Percentiles rank a stretch among this genome's conserved stretches.
phyloP scores from a whole-genome alignment of 1,139 yeast genomes.

The Pichia kudriavzevii region DNA sequence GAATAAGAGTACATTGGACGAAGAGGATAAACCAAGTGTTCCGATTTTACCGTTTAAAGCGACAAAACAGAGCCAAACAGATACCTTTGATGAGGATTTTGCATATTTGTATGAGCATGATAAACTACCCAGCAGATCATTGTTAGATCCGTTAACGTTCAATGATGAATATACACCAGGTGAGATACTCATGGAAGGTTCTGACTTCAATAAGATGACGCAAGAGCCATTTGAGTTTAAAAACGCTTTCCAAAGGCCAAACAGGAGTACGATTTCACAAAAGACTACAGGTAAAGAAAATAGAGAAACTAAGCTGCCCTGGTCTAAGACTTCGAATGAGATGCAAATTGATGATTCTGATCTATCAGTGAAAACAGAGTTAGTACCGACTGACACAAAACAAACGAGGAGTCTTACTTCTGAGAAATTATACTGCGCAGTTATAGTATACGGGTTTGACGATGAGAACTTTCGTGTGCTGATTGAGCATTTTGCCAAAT shows the following conservation, averaged over 20 bases:
- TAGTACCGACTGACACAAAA: too few species aligned
- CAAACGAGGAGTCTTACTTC: too few species aligned
- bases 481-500: conserved; percentile 67
- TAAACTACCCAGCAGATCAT: conserved; percentile 54
- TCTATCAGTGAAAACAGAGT: too few species aligned
- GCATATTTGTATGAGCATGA: conserved; percentile 30
- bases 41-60: conserved; percentile 24
- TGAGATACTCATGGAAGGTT: conserved; percentile 19
- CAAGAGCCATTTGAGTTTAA: conserved; percentile 40
- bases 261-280: conserved; percentile 10
- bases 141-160: conserved; percentile 47
- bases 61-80: conserved; percentile 20
- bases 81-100: conserved; percentile 17
- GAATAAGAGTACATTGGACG: conserved; percentile 14
- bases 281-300: background rate
- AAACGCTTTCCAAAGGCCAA: conserved; percentile 38
- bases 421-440: conserved; percentile 51
- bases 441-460: conserved; percentile 84
- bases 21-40: conserved; percentile 13
- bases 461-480: conserved; percentile 63
- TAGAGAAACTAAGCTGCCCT: conserved; percentile 7
- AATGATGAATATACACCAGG: conserved; percentile 28
- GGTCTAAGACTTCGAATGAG: too few species aligned
- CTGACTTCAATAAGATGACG: conserved; percentile 18
- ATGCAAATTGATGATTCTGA: too few species aligned